Base-by-base conservation (phyloP, 208 protist species). In the Trypanosoma vivax region DNA sequence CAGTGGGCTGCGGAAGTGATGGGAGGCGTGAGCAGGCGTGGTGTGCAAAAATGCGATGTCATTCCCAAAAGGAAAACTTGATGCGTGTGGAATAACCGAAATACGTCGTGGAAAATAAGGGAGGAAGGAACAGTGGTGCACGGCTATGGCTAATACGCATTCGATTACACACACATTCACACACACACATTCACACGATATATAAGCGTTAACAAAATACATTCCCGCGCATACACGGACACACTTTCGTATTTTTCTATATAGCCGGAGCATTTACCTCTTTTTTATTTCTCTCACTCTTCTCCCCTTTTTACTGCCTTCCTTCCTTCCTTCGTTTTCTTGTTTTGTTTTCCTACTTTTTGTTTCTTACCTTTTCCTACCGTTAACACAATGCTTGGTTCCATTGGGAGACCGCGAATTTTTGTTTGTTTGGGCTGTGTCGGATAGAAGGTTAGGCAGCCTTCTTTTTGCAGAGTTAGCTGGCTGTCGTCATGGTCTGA, bases 201-300 rank as follows among this genome's bases (percentile, higher is more conserved):
- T n/a, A n/a, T n/a, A n/a, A n/a, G n/a, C n/a, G n/a, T n/a, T n/a
- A n/a, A n/a, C n/a, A n/a, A n/a, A n/a, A n/a, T n/a, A n/a, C n/a
- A n/a, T n/a, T n/a, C n/a, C n/a, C n/a, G n/a, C n/a, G n/a, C 29
- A 50, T 21, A 34, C 38, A 28, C 21, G 35, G 24, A 46, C n/a
- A n/a, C 5, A 49, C 28, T 27, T 14, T 16, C 39, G 53, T 42
- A 52, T 60, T 65, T 66, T 24, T 0, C 30, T 21, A 23, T 34
- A 41, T n/a, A n/a, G n/a, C n/a, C n/a, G n/a, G n/a, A n/a, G n/a
- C n/a, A n/a, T 30, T 39, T 27, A 40, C 71, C 47, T 60, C 30
- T 56, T 64, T 42, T 56, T 30, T 40, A 6, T 55, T 49, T 61
- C 46, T 50, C 61, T 59, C 19, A 30, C 25, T 50, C 31, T 46